Evolutionary conservation across 2,329 filamentous ascomycete species (phyloP).

Genomic region (Arachnopeziza araneosa): DNA sequence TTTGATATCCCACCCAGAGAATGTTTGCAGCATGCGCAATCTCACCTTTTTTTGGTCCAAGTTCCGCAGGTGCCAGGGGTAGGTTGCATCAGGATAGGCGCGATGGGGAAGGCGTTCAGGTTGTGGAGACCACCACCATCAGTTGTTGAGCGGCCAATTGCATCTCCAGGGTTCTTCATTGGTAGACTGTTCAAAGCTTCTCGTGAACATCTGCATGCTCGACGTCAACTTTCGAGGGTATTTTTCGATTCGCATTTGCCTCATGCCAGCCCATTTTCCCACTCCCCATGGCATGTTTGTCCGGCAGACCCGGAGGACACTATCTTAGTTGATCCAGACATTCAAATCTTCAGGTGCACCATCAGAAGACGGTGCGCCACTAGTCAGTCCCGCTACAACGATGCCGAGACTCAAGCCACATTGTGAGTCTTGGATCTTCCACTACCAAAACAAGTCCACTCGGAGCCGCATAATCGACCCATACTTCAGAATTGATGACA

Average conservation of each 20-base stretch:
- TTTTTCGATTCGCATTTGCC: neutral
- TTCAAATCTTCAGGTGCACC: neutral
- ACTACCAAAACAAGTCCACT: neutral
- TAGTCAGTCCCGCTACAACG: neutral
- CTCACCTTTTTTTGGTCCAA: neutral
- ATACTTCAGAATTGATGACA: neutral
- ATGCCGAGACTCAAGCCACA: neutral
- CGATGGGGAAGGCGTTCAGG: neutral
- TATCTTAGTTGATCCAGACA: neutral
- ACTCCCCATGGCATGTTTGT: neutral
- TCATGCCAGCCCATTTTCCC: neutral
- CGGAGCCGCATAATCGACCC: neutral
- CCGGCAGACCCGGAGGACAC: neutral
- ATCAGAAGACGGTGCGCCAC: neutral
- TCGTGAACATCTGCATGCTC: neutral
- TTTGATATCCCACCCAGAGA: neutral
- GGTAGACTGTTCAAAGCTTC: neutral
- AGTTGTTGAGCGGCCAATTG: neutral
- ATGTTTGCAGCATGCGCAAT: neutral
- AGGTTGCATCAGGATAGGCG: neutral
- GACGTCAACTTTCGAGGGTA: neutral
- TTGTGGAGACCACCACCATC: neutral
- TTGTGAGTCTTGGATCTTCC: neutral
- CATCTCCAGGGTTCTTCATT: neutral
- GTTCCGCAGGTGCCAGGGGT: neutral